A percentile compares a stretch with the other conserved stretches of the same genome.
Evolutionary conservation across 345 rosid species (phyloP).

Genomic region (Camelina sativa): DNA sequence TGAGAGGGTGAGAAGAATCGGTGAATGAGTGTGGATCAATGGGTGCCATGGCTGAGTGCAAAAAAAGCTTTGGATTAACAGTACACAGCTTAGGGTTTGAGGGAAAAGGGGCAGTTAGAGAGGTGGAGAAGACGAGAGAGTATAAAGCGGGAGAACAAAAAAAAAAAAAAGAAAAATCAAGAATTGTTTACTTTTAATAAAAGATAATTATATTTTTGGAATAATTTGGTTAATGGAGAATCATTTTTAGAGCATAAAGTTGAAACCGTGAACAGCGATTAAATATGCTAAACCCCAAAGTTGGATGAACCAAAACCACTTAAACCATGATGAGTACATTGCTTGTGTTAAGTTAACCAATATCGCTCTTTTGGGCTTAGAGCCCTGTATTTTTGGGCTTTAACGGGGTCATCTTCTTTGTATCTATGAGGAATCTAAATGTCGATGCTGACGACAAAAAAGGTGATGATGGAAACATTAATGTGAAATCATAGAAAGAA

Average conservation of each 20-base stretch:
- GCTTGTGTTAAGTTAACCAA: too few relatives aligned
- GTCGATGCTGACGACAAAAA: too few relatives aligned
- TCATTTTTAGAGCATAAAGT: slow-evolving; percentile 17
- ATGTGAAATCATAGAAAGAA: too few relatives aligned
- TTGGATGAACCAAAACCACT: not conserved
- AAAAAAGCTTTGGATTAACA: not conserved
- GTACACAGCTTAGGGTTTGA: slow-evolving; percentile 36
- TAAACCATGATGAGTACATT: not conserved
- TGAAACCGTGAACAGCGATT: not conserved
- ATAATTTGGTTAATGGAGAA: slow-evolving; percentile 37
- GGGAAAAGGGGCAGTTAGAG: slow-evolving; percentile 18
- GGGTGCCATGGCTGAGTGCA: slow-evolving; percentile 60
- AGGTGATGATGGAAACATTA: too few relatives aligned
- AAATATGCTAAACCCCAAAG: not conserved
- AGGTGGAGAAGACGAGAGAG: slow-evolving; percentile 5
- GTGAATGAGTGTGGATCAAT: slow-evolving; percentile 89
- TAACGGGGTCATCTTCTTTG: too few relatives aligned
- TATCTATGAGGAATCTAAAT: too few relatives aligned
- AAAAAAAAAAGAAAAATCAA: not conserved
- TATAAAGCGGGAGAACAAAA: slow-evolving; percentile 38
- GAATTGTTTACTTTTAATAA: not conserved
- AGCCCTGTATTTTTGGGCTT: too few relatives aligned
- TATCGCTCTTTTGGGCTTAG: too few relatives aligned
- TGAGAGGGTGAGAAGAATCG: slow-evolving; percentile 67
- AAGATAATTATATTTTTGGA: not conserved